Conservation (phyloP, 805 yeast genomes). For the Wickerhamomyces queroliae region DNA sequence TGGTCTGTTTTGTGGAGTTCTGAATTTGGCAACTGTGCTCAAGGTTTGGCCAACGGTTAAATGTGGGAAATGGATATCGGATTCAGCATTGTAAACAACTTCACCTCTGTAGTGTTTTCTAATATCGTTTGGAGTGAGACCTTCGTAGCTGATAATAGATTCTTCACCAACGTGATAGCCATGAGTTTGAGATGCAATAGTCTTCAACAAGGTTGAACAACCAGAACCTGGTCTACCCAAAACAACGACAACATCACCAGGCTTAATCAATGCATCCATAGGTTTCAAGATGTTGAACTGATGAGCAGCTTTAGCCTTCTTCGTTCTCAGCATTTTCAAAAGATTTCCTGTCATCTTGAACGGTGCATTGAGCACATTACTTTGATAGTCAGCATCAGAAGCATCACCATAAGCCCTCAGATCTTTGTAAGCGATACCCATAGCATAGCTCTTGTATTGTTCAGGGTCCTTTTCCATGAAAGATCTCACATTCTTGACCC, state of each 20-base stretch:
- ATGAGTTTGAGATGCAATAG: conserved; percentile 53
- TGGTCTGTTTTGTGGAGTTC: conserved; percentile 58
- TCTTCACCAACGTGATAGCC: conserved; percentile 47
- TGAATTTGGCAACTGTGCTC: conserved; percentile 51
- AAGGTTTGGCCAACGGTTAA: conserved; percentile 63
- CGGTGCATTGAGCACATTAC: conserved; percentile 45
- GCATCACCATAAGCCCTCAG: conserved; percentile 59
- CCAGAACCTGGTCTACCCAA: conserved; percentile 80
- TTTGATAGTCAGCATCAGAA: conserved; percentile 58
- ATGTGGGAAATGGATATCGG: conserved; percentile 67
- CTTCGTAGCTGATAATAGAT: conserved; percentile 46
- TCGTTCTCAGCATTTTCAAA: conserved; percentile 14
- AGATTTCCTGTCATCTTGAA: conserved; percentile 15
- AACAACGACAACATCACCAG: conserved; percentile 66
- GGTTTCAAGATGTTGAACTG: conserved; percentile 47
- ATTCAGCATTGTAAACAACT: conserved; percentile 64
- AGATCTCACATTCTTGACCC: conserved; percentile 58
- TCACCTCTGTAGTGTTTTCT: conserved; percentile 56
- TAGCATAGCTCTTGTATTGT: conserved; percentile 47
- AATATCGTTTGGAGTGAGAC: conserved; percentile 47
- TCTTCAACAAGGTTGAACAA: conserved; percentile 61
- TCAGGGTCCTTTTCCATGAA: conserved; percentile 52
- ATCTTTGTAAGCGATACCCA: conserved; percentile 54
- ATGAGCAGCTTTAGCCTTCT: conserved; percentile 18
- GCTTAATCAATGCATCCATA: conserved; percentile 56